Percentiles rank a stretch among this genome's conserved stretches.
These are phyloP conservation scores for Pseudogymnoascus sp. DNA, from an alignment of 2,329 filamentous ascomycete species.

Conservation along the genomic window DNA sequence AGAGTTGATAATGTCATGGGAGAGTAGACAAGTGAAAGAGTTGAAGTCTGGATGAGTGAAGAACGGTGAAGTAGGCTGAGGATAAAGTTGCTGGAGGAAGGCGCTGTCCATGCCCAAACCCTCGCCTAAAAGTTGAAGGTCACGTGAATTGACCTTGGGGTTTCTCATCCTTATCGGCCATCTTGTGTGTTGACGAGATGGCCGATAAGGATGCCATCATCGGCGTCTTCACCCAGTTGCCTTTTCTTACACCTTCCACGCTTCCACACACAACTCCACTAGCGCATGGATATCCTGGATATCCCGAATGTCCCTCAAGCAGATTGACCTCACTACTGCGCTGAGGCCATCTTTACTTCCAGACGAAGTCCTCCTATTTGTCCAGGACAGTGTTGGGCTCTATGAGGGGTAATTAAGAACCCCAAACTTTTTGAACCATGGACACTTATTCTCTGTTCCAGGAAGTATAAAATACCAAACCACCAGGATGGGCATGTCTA, in stretches of 20 bases:
- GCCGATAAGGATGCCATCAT: constrained; percentile 10
- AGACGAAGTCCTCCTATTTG: constrained; percentile 91
- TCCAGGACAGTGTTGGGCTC: constrained; percentile 93
- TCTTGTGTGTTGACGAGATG: neutral
- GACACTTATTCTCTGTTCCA: constrained; percentile 32
- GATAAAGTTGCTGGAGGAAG: constrained; percentile 3
- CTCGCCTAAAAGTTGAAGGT: neutral
- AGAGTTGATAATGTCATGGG: constrained; percentile 2
- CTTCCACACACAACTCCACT: constrained; percentile 4
- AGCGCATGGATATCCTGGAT: constrained; percentile 50
- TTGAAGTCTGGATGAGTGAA: constrained; percentile 1
- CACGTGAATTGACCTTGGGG: neutral
- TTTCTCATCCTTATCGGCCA: neutral
- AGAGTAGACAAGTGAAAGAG: neutral
- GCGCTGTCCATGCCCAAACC: neutral
- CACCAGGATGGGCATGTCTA: constrained; percentile 96
- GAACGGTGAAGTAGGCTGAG: neutral
- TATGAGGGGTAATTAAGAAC: constrained; percentile 76
- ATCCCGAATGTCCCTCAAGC: constrained; percentile 94
- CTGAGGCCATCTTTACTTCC: constrained; percentile 85
- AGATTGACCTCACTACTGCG: constrained; percentile 91
- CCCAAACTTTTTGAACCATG: neutral
- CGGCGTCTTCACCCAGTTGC: neutral
- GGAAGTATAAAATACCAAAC: constrained; percentile 89
- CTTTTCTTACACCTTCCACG: neutral